These are phyloP conservation scores for Incumbomyces lentus DNA, from an alignment of 2,329 filamentous ascomycete species.

Conservation along the genomic window DNA sequence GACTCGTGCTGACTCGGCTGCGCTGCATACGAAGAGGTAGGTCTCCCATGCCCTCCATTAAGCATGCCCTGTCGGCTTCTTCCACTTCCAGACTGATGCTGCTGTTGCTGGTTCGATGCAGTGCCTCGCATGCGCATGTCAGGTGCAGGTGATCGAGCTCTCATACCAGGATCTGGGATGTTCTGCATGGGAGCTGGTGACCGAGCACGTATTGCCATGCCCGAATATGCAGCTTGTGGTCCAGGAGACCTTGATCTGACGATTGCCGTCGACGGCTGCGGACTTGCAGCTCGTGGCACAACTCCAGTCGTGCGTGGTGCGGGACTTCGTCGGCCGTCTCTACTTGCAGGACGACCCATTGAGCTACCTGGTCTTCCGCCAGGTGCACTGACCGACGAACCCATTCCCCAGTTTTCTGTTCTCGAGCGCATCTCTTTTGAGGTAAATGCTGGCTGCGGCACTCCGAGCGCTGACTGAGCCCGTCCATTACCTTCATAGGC, in stretches of 20 bases:
- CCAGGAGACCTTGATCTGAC: slow-evolving; percentile 55
- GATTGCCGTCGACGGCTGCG: slow-evolving; percentile 11
- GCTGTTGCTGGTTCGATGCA: slow-evolving; percentile 41
- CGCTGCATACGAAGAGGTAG: slow-evolving; percentile 43
- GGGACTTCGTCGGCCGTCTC: slow-evolving; percentile 18
- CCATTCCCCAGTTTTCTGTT: slow-evolving; percentile 63
- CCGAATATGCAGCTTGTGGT: slow-evolving; percentile 73
- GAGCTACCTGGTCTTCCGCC: slow-evolving; percentile 9
- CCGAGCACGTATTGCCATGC: slow-evolving; percentile 54
- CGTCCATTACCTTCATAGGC: slow-evolving; percentile 55
- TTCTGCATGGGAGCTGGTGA: slow-evolving; percentile 28
- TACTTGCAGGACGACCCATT: slow-evolving; percentile 12
- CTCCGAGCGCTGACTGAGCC: slow-evolving; percentile 16
- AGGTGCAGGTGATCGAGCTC: slow-evolving; percentile 8
- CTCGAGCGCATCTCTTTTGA: slow-evolving; percentile 92
- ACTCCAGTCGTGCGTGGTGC: slow-evolving; percentile 16
- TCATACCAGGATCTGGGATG: slow-evolving; percentile 2
- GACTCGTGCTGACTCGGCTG: slow-evolving; percentile 22
- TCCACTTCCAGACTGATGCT: slow-evolving; percentile 38
- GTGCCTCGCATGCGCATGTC: slow-evolving; percentile 14
- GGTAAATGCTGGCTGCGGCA: slow-evolving; percentile 80
- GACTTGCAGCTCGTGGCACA: slow-evolving; percentile 16
- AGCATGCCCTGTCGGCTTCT: slow-evolving; percentile 47
- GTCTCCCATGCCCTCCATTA: slow-evolving; percentile 28
- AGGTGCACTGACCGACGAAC: slow-evolving; percentile 9